Base-by-base conservation (phyloP, 2,329 filamentous ascomycete genomes). In the Epichloe baconii region DNA sequence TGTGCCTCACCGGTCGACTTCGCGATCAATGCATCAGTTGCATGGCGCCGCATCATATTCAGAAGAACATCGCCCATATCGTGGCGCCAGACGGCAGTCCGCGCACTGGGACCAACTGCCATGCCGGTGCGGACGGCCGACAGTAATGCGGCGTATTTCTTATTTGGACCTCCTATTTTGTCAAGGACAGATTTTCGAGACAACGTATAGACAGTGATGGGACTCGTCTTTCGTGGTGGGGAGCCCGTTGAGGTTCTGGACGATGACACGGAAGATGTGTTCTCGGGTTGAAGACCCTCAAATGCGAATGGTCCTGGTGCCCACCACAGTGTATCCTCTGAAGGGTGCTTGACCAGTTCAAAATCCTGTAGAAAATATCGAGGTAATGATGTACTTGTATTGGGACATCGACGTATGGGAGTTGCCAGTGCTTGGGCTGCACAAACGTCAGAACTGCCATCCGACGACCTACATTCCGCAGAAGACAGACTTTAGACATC, bases 291-390 rank as follows among this genome's bases (percentile, higher is more conserved):
- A 47, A 64, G 54, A 46, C 59, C 51, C n/a, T 60, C 55, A 43
- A 67, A 63, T 2, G 64, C 55, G 14, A 72, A 55, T 40, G 66
- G 68, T 8, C 65, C 68, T 0, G 82, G 82, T 15, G 80, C 68
- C 62, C 75, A 78, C 78, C 79, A 86, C 0, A 74, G 68, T 2
- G 67, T 58, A 0, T 64, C 60, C 0, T 76, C 78, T 10, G 71
- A 66, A 0, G 82, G 81, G 51, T 85, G 74, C 1, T 67, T 60
- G 12, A 80, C 67, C 2, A 80, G 59, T 31, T 74, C 72, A 53
- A 88, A 81, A 35, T 77, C 70, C 50, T 85, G 77, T 4, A 87
- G 67, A 61, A 88, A 84, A 58, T 75, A 80, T 14, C 64, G 65
- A 1, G 85, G 85, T 6, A 87, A 64, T 1, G 61, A 59, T 0